A percentile compares a stretch with the other conserved stretches of the same genome.
Conservation (phyloP, 116 monocot species). For the Cymodocea nodosa region DNA sequence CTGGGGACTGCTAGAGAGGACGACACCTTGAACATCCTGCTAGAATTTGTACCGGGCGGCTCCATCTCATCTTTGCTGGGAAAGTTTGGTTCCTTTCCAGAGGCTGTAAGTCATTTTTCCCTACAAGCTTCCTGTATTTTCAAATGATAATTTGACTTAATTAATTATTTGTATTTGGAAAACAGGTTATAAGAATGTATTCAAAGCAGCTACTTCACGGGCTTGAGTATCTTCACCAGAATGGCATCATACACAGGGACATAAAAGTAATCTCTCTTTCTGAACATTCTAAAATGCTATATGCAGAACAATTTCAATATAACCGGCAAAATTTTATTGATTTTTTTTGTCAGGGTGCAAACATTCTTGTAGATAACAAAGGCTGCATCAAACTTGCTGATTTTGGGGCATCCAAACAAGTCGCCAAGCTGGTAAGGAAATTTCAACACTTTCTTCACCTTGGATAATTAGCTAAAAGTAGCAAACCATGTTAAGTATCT, state of each 20-base stretch:
- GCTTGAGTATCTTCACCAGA: conserved; percentile 86
- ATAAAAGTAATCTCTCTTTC: conserved; percentile 46
- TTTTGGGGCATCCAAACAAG: conserved; percentile 98
- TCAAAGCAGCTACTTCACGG: conserved; percentile 87
- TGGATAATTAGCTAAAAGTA: no score
- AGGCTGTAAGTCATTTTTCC: conserved; percentile 44
- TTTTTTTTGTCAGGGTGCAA: conserved; percentile 61
- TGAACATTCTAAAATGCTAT: not conserved
- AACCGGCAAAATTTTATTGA: not conserved
- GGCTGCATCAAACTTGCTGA: conserved; percentile 96
- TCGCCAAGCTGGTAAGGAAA: conserved; percentile 62
- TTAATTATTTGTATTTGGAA: not conserved
- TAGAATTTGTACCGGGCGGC: conserved; percentile 96
- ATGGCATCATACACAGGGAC: conserved; percentile 95
- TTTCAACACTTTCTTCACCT: not conserved
- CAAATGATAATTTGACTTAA: not conserved
- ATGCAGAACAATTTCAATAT: not conserved
- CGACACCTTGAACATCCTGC: conserved; percentile 74
- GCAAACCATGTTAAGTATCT: no score
- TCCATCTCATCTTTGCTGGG: conserved; percentile 91
- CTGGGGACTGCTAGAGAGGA: conserved; percentile 92
- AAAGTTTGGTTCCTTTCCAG: conserved; percentile 97
- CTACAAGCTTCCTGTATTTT: not conserved
- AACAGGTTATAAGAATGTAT: conserved; percentile 90
- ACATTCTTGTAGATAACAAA: conserved; percentile 97